phyloP scores from a whole-genome alignment of 148 eudicot genomes.

The Heliosperma pusillum region DNA sequence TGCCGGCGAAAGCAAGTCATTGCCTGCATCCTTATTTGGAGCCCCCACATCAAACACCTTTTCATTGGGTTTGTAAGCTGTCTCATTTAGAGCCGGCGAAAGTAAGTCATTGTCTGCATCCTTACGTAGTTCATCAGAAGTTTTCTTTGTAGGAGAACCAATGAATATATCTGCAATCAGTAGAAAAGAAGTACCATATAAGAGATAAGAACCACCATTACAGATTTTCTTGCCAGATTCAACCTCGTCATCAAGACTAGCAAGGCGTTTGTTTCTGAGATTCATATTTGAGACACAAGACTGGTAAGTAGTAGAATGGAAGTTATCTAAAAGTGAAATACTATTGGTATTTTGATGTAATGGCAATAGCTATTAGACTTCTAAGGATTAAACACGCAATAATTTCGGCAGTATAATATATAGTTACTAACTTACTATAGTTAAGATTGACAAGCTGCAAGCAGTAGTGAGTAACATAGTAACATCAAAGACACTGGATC shows the following conservation, averaged over 20 bases:
- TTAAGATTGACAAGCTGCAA: not conserved
- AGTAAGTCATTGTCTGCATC: conserved; percentile 2
- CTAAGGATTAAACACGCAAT: not conserved
- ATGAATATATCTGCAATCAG: conserved; percentile 9
- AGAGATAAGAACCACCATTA: not conserved
- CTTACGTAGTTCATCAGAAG: not conserved
- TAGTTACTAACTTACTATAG: not conserved
- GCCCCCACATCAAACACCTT: conserved; percentile 11
- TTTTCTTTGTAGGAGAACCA: not conserved
- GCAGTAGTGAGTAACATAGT: not conserved
- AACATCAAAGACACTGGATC: not conserved
- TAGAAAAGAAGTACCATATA: conserved; percentile 1
- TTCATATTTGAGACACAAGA: not conserved
- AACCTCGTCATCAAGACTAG: not conserved
- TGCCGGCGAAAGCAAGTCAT: not conserved
- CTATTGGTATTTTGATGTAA: too few species aligned
- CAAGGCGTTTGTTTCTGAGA: not conserved
- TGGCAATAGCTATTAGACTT: too few species aligned
- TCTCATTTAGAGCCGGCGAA: not conserved
- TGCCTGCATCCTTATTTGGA: conserved; percentile 14
- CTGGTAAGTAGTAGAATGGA: not conserved
- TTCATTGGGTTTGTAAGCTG: not conserved
- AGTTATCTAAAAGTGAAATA: not conserved
- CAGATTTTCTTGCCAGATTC: not conserved
- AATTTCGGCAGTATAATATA: not conserved